Percentiles rank a stretch among this genome's conserved stretches.
These are phyloP conservation scores for Neurospora pannonica DNA, from an alignment of 495 filamentous ascomycete species.

Conservation along the genomic window DNA sequence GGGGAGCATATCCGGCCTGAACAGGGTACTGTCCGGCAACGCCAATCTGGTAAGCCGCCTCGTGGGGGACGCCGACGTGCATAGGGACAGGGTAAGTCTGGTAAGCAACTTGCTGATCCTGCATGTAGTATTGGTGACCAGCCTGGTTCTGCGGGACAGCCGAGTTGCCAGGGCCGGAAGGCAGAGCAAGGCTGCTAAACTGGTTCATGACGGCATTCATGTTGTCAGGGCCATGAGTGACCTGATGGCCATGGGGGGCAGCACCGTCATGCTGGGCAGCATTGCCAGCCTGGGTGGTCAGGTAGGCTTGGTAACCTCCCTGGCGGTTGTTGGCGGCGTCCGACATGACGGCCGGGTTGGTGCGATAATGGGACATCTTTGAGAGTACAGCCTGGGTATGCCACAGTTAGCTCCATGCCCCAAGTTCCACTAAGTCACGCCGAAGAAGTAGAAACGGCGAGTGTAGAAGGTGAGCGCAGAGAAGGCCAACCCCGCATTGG, in stretches of 20 bases:
- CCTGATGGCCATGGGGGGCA: slow-evolving; percentile 17
- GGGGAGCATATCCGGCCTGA: slow-evolving; percentile 23
- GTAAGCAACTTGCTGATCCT: slow-evolving; percentile 25
- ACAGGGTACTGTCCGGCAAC: slow-evolving; percentile 25
- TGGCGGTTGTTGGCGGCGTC: slow-evolving; percentile 17
- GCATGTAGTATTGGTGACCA: slow-evolving; percentile 24
- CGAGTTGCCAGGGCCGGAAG: slow-evolving; percentile 16
- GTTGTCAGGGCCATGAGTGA: slow-evolving; percentile 14
- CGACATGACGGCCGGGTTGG: slow-evolving; percentile 11
- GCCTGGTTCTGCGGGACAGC: slow-evolving; percentile 15
- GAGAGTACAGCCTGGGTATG: neutral
- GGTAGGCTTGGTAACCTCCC: slow-evolving; percentile 9
- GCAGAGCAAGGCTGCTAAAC: slow-evolving; percentile 30
- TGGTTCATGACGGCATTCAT: slow-evolving; percentile 27
- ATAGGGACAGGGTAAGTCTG: slow-evolving; percentile 21
- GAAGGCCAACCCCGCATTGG: neutral
- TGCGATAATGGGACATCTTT: slow-evolving; percentile 19
- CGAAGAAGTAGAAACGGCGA: neutral
- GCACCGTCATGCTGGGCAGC: slow-evolving; percentile 15
- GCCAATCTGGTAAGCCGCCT: slow-evolving; percentile 16
- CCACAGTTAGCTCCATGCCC: neutral
- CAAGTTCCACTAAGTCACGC: neutral
- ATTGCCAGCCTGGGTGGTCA: slow-evolving; percentile 12
- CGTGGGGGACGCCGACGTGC: slow-evolving; percentile 22
- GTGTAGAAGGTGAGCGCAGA: neutral